A percentile compares a stretch with the other conserved stretches of the same genome.
phyloP scores from a whole-genome alignment of 306 rosid species.

The Vigna unguiculata region DNA sequence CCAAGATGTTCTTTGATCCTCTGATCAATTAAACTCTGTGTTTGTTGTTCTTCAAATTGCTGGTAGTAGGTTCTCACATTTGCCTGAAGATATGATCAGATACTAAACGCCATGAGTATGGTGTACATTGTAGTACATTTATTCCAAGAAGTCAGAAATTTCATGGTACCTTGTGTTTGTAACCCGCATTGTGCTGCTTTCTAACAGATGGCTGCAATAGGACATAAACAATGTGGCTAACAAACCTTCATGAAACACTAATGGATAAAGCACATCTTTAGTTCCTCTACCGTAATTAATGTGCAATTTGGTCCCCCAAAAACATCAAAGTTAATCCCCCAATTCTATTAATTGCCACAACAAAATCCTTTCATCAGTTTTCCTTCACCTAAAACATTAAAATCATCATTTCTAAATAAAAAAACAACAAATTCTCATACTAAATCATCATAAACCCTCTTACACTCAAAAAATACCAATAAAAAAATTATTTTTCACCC shows the following conservation, averaged over 20 bases:
- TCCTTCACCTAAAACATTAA: neutral
- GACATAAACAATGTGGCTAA: neutral
- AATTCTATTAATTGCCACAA: neutral
- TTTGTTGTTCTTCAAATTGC: constrained; percentile 97
- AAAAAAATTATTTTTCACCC: neutral
- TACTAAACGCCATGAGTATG: constrained; percentile 1
- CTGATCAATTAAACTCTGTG: constrained; percentile 92
- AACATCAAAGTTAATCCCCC: neutral
- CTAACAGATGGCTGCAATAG: constrained; percentile 91
- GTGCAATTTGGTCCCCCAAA: neutral
- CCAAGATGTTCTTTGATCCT: constrained; percentile 98
- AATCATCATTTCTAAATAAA: neutral
- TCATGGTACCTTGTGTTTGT: constrained; percentile 83
- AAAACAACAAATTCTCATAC: neutral
- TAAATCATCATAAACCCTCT: neutral
- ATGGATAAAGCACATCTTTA: neutral
- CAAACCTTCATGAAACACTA: constrained; percentile 9
- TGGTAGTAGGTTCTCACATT: constrained; percentile 88
- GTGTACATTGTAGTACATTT: neutral
- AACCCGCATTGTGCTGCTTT: constrained; percentile 98
- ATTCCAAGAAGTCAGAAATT: constrained; percentile 2
- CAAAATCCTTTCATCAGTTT: neutral
- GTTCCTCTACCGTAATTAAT: neutral
- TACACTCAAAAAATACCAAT: neutral
- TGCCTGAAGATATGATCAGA: constrained; percentile 57